These are phyloP conservation scores for Solanum chacoense DNA, from an alignment of 305 asterid species.

Conservation along the genomic window DNA sequence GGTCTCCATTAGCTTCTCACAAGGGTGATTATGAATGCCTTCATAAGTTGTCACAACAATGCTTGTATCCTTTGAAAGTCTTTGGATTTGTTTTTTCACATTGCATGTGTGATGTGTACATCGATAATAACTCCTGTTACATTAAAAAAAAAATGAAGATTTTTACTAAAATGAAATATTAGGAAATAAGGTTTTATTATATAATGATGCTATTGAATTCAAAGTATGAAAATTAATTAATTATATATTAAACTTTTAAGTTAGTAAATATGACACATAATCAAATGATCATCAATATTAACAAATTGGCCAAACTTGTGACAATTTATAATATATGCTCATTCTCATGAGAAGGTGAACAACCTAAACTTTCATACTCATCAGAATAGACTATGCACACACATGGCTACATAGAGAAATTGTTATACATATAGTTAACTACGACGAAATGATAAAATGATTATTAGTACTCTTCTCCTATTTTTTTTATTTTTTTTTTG, in stretches of 20 bases:
- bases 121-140: slow-evolving; percentile 68
- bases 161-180: not conserved
- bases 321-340: not conserved
- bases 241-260: not conserved
- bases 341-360: not conserved
- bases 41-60: slow-evolving; percentile 77
- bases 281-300: not conserved
- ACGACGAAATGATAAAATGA: not conserved
- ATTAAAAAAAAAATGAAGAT: not conserved
- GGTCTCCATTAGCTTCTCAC: slow-evolving; percentile 83
- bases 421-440: not conserved
- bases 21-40: slow-evolving; percentile 85
- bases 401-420: not conserved
- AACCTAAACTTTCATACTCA: not conserved
- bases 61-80: slow-evolving; percentile 59
- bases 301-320: not conserved
- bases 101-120: slow-evolving; percentile 91
- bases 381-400: not conserved
- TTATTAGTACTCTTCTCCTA: not conserved
- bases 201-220: not conserved
- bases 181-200: not conserved
- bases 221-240: not conserved
- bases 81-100: slow-evolving; percentile 80
- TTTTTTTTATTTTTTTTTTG: too few relatives aligned
- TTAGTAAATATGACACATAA: not conserved